Base-by-base conservation (phyloP, 148 eudicot genomes). In the Limonium bicolor region DNA sequence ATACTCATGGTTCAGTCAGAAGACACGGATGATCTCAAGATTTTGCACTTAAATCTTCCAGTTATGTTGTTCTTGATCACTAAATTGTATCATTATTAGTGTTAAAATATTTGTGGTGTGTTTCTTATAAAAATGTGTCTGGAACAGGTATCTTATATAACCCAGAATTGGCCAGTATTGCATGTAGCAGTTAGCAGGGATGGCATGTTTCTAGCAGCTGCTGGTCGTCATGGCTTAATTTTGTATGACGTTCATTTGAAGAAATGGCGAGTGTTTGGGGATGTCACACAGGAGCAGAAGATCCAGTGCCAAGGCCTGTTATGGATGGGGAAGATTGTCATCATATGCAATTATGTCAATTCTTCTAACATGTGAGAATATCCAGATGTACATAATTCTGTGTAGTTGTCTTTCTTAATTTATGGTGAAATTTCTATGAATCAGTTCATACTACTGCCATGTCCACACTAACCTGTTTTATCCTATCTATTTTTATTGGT, bases 21-120 rank as follows among this genome's bases (percentile, higher is more conserved):
- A 65, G 99, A 80, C 51, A 80, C 82, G n/a, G 96, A 86, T 42
- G 96, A 86, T 50, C 88, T 76, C 36, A 90, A 84, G 66, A 71
- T 90, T 63, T 66, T 84, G 73, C 99, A 90, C 47, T 77, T 90
- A 51, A 77, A 76, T 59, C 99, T 90, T 84, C 99, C 99, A 84
- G 99, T 90, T 80, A 90, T 6, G 94, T 63, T 48, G 94, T 69
- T 53, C 61, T 51, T 9, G n/a, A 37, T 35, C 40, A 51, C 6
- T 12, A 13, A 46, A 14, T 30, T 55, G 1, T 27, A 6, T 20
- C 5, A 21, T 36, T 42, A 50, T 29, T 10, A 22, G 57, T 49
- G 43, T 61, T 73, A 19, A 69, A 24, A 39, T 46, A 35, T 40
- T 41, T 25, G 16, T n/a, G n/a, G n/a, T n/a, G n/a, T 13, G 16